A percentile compares a stretch with the other conserved stretches of the same genome.
Evolutionary conservation across 441 rosid genomes (phyloP).

Genomic region (Euphorbia corollata): DNA sequence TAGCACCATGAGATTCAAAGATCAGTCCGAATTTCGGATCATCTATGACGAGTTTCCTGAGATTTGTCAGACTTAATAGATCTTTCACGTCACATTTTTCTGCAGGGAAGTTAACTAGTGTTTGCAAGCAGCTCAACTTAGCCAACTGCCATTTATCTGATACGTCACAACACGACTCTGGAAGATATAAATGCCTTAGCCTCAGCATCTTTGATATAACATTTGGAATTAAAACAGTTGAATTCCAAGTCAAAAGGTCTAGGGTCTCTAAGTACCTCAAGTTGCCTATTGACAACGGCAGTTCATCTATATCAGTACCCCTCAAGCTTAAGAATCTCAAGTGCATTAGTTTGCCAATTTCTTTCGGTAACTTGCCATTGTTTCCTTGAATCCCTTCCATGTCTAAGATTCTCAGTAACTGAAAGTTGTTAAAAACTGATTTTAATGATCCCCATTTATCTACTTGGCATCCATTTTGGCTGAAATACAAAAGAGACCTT

Average conservation of each 20-base stretch:
- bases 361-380: conserved; percentile 18
- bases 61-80: conserved; percentile 24
- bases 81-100: conserved; percentile 23
- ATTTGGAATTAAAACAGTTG: conserved; percentile 22
- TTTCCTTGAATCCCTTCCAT: conserved; percentile 18
- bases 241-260: conserved; percentile 27
- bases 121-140: conserved; percentile 26
- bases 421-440: conserved; percentile 15
- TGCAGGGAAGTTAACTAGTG: conserved; percentile 32
- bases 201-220: conserved; percentile 19
- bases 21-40: conserved; percentile 24
- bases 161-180: conserved; percentile 23
- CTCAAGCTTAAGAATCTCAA: conserved; percentile 25
- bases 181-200: conserved; percentile 31
- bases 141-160: conserved; percentile 25
- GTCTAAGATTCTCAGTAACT: conserved; percentile 18
- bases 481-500: conserved; percentile 24
- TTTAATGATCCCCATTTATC: conserved; percentile 19
- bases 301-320: conserved; percentile 20
- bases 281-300: conserved; percentile 25
- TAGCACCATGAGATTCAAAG: conserved; percentile 17
- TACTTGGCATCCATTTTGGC: conserved; percentile 14
- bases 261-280: conserved; percentile 23
- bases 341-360: conserved; percentile 22
- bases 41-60: conserved; percentile 29